Evolutionary conservation across 306 rosid genomes (phyloP).

Genomic region (Pueraria montana): DNA sequence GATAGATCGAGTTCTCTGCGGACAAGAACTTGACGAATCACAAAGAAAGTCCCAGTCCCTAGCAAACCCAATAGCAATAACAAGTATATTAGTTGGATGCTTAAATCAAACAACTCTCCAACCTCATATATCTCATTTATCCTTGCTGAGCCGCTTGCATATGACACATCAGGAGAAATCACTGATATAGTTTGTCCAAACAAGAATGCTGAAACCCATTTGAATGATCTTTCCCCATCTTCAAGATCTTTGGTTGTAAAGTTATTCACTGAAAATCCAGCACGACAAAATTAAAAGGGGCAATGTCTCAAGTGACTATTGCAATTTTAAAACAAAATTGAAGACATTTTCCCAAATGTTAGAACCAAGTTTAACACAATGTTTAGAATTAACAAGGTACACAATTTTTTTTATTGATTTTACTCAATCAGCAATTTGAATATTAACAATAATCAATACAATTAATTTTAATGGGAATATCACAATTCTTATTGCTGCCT

Average conservation of each 20-base stretch:
- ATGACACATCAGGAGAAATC: conserved; percentile 68
- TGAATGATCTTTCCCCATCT: conserved; percentile 53
- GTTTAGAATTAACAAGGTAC: conserved; percentile 24
- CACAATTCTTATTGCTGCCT: background rate
- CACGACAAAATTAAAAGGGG: conserved; percentile 39
- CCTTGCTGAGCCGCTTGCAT: conserved; percentile 62
- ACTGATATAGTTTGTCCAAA: conserved; percentile 69
- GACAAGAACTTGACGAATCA: conserved; percentile 94
- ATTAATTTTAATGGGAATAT: conserved; percentile 12
- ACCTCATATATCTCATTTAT: conserved; percentile 73
- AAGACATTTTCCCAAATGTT: conserved; percentile 16
- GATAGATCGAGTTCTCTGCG: conserved; percentile 99
- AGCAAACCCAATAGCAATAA: conserved; percentile 76
- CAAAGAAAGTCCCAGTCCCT: conserved; percentile 87
- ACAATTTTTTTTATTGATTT: conserved; percentile 15
- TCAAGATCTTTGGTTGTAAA: conserved; percentile 52
- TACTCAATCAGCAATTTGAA: conserved; percentile 32
- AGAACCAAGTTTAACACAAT: conserved; percentile 25
- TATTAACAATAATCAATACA: conserved; percentile 20
- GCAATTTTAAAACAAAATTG: conserved; percentile 8
- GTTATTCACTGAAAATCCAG: conserved; percentile 54
- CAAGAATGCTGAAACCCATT: conserved; percentile 66
- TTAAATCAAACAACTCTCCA: conserved; percentile 88
- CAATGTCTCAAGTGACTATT: background rate
- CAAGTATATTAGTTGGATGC: conserved; percentile 90